phyloP scores from a whole-genome alignment of 1,284 basidiomycete genomes.

The Microbotryomycetes sp. region DNA sequence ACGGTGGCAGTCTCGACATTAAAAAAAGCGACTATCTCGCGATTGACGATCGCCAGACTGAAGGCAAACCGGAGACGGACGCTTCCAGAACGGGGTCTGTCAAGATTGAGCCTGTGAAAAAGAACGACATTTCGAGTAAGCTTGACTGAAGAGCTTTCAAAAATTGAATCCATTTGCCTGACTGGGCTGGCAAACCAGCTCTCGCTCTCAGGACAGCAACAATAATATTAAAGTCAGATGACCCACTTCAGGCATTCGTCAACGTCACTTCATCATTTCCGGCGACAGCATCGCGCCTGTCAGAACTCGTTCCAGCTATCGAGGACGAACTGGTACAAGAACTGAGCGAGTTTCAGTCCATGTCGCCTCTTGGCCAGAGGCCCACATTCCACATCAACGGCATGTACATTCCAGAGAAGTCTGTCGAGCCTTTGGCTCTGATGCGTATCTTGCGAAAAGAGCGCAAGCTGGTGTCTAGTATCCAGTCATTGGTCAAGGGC shows the following conservation, averaged over 20 bases:
- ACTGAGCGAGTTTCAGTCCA: conserved; percentile 5
- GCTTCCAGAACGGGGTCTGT: not conserved
- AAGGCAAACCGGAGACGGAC: not conserved
- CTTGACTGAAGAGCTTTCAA: too few relatives aligned
- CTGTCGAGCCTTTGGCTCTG: conserved; percentile 60
- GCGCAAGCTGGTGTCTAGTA: conserved; percentile 46
- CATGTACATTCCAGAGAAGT: conserved; percentile 49
- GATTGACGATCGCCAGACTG: conserved; percentile 63
- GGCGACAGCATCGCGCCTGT: conserved; percentile 62
- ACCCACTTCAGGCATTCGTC: conserved; percentile 57
- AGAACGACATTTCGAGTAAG: conserved; percentile 22
- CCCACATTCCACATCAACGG: conserved; percentile 76
- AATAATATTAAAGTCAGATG: conserved; percentile 55
- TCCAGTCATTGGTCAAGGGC: conserved; percentile 58
- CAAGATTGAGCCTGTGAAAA: conserved; percentile 27
- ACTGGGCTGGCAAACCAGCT: too few relatives aligned
- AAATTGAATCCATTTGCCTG: too few relatives aligned
- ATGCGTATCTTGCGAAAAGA: conserved; percentile 66
- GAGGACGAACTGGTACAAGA: conserved; percentile 49
- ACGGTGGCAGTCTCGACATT: conserved; percentile 81
- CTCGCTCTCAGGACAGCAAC: conserved; percentile 67
- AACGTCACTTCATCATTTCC: conserved; percentile 82
- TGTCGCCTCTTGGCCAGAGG: not conserved
- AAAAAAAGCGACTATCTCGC: conserved; percentile 98
- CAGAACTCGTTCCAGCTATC: conserved; percentile 29